These are phyloP conservation scores for Tephrocybe rancida DNA, from an alignment of 768 basidiomycete genomes.

Conservation along the genomic window DNA sequence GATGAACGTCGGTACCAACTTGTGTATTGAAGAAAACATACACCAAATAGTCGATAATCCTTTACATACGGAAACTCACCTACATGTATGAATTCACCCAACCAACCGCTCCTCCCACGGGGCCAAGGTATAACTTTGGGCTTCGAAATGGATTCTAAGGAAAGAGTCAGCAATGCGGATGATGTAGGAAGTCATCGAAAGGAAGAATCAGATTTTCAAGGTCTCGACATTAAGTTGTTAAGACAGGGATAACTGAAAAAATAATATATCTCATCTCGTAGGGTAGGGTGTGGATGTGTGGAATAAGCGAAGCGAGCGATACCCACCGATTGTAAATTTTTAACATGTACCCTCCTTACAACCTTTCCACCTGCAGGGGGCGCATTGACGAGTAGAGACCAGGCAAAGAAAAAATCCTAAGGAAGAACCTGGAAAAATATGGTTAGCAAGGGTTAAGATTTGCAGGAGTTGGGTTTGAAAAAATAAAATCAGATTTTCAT, in stretches of 20 bases:
- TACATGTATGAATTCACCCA: background rate
- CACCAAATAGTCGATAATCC: background rate
- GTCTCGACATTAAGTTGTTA: conserved; percentile 30
- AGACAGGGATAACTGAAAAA: conserved; percentile 39
- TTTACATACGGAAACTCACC: background rate
- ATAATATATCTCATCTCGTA: conserved; percentile 28
- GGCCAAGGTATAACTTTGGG: too few relatives aligned
- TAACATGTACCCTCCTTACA: too few relatives aligned
- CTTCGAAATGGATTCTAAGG: too few relatives aligned
- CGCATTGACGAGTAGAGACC: background rate
- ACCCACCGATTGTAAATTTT: conserved; percentile 2
- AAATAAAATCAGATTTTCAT: conserved; percentile 29
- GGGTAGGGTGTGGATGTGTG: background rate
- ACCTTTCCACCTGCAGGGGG: background rate
- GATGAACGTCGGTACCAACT: background rate
- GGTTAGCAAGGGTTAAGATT: conserved; percentile 1
- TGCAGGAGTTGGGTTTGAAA: background rate
- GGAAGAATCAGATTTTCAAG: conserved; percentile 33
- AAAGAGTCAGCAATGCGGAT: conserved; percentile 1
- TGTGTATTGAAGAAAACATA: conserved; percentile 1
- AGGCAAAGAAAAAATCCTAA: background rate
- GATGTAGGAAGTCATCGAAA: background rate
- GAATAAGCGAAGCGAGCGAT: background rate
- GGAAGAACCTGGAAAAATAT: background rate
- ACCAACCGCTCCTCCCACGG: background rate